These are phyloP conservation scores for Lactuca sativa DNA, from an alignment of 129 eudicot genomes.

Conservation along the genomic window DNA sequence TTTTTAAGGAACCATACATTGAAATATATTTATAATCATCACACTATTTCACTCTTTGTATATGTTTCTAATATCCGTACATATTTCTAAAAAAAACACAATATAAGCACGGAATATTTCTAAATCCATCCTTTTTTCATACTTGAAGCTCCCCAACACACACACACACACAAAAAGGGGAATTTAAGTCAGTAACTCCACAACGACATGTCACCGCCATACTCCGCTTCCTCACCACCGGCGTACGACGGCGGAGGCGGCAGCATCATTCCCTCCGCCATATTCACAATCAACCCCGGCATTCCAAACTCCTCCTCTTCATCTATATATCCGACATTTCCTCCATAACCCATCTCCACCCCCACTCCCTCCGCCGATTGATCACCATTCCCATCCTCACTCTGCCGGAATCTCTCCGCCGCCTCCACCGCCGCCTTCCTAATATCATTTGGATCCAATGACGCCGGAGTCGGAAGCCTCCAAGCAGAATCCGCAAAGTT, in stretches of 20 bases:
- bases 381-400: constrained; percentile 12
- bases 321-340: constrained; percentile 40
- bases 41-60: not conserved
- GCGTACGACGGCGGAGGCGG: constrained; percentile 50
- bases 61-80: not conserved
- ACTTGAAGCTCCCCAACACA: constrained; percentile 1
- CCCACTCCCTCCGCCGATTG: not conserved
- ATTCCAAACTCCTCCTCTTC: constrained; percentile 69
- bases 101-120: constrained; percentile 10
- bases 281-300: constrained; percentile 60
- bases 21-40: too few species aligned
- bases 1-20: too few species aligned
- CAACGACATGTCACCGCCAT: constrained; percentile 45
- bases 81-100: not conserved
- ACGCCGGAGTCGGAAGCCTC: constrained; percentile 68
- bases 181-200: constrained; percentile 47
- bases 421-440: constrained; percentile 81
- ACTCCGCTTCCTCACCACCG: constrained; percentile 44
- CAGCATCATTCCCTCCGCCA: constrained; percentile 81
- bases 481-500: constrained; percentile 81
- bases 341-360: not conserved
- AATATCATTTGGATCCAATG: constrained; percentile 58
- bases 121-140: constrained; percentile 25
- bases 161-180: constrained; percentile 5
- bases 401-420: constrained; percentile 59